These are phyloP conservation scores for Pezicula carpinea DNA, from an alignment of 2,329 filamentous ascomycete genomes.

Conservation along the genomic window DNA sequence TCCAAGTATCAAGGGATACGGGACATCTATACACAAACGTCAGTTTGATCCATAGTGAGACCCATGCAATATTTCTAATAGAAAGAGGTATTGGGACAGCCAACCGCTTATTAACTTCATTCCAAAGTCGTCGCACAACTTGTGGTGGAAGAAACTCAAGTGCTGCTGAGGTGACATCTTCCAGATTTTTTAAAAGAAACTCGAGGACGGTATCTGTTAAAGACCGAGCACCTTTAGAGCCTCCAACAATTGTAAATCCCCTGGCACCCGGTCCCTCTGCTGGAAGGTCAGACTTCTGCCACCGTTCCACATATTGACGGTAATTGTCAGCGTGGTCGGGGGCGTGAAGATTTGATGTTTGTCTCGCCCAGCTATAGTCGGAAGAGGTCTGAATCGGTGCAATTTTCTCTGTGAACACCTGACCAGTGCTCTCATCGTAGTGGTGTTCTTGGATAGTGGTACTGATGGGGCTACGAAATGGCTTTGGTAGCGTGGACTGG, in stretches of 20 bases:
- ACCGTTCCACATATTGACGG: background rate
- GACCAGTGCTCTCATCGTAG: constrained; percentile 24
- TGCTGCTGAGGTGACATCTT: constrained; percentile 14
- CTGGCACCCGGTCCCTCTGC: background rate
- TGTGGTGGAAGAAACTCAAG: constrained; percentile 16
- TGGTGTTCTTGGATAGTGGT: constrained; percentile 11
- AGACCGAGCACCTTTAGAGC: constrained; percentile 14
- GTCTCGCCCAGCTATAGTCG: constrained; percentile 18
- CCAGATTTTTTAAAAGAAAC: constrained; percentile 17
- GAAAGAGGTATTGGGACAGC: background rate
- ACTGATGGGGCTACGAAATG: background rate
- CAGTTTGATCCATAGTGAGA: too few species aligned
- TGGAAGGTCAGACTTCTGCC: background rate
- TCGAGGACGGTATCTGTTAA: constrained; percentile 19
- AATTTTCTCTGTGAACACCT: constrained; percentile 22
- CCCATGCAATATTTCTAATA: too few species aligned
- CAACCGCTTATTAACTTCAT: constrained; percentile 18
- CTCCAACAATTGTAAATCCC: constrained; percentile 8
- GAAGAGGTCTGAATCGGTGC: constrained; percentile 9
- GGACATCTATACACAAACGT: constrained; percentile 15
- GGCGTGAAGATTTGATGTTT: constrained; percentile 5
- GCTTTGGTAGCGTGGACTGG: background rate
- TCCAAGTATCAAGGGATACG: constrained; percentile 24
- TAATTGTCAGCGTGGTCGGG: constrained; percentile 5
- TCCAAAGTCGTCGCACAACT: constrained; percentile 18